These are phyloP conservation scores for Cyberlindnera maritima DNA, from an alignment of 805 yeast species.

Conservation along the genomic window DNA sequence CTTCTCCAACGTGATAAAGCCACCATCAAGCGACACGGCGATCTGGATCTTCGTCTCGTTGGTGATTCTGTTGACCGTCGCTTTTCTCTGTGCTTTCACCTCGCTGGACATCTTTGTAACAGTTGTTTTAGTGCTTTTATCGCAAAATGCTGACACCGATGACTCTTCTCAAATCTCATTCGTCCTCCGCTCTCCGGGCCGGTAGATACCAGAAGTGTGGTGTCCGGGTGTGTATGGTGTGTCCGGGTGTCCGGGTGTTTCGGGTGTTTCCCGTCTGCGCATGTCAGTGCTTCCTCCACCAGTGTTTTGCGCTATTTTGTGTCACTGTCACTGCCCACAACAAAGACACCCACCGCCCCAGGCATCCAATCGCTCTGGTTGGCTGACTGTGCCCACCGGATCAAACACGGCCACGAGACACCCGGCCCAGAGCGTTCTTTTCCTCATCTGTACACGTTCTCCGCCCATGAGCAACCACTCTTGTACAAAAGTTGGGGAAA, in stretches of 20 bases:
- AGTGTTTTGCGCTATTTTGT: not conserved
- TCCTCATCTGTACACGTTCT: not conserved
- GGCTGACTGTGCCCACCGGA: too few species aligned
- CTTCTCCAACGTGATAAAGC: conserved; percentile 59
- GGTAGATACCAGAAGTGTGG: not conserved
- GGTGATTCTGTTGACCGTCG: conserved; percentile 55
- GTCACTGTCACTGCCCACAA: too few species aligned
- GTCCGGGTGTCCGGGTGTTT: too few species aligned
- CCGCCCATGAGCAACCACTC: not conserved
- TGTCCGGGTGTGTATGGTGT: not conserved
- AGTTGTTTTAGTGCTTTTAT: too few species aligned
- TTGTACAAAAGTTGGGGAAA: not conserved
- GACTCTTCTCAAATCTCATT: conserved; percentile 1
- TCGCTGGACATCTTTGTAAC: conserved; percentile 1
- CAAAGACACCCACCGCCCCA: too few species aligned
- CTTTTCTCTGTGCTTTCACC: conserved; percentile 29
- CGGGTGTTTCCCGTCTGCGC: too few species aligned
- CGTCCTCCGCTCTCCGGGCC: not conserved
- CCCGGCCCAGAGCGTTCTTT: too few species aligned
- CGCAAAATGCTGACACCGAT: conserved; percentile 1
- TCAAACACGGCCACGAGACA: too few species aligned
- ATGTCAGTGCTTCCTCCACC: too few species aligned
- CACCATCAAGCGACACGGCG: conserved; percentile 83
- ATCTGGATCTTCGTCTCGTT: conserved; percentile 94
- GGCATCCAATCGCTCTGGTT: too few species aligned